Evolutionary conservation across 2,329 filamentous ascomycete species (phyloP).

Genomic region (Fusarium sp.): DNA sequence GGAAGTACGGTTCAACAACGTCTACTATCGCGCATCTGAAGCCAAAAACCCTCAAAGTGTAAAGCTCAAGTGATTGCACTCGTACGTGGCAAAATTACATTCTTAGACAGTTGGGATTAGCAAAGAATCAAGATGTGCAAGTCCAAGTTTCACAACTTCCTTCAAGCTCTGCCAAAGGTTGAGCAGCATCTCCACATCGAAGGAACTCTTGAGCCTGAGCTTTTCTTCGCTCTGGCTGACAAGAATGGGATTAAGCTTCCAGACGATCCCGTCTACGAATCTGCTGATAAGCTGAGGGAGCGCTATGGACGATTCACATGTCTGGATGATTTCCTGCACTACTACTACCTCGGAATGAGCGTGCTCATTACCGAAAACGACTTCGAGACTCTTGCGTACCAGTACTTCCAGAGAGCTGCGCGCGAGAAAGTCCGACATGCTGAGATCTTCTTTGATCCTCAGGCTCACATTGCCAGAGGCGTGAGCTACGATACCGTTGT

Average conservation of each 20-base stretch:
- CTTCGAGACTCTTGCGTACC: slow-evolving; percentile 78
- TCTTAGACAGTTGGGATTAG: neutral
- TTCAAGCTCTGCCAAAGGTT: slow-evolving; percentile 78
- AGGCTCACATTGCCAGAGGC: slow-evolving; percentile 75
- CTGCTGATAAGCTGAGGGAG: slow-evolving; percentile 66
- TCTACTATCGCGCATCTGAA: neutral
- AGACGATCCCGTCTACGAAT: slow-evolving; percentile 72
- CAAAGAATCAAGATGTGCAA: slow-evolving; percentile 63
- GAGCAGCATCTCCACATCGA: slow-evolving; percentile 87
- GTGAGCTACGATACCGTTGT: slow-evolving; percentile 74
- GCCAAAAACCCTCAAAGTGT: neutral
- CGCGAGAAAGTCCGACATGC: slow-evolving; percentile 76
- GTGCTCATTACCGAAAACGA: slow-evolving; percentile 74
- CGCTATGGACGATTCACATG: slow-evolving; percentile 77
- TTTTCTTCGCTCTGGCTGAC: slow-evolving; percentile 76
- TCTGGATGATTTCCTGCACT: slow-evolving; percentile 81
- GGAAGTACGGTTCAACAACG: neutral
- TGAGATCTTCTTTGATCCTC: slow-evolving; percentile 85
- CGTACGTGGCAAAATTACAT: neutral
- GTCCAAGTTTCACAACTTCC: slow-evolving; percentile 64
- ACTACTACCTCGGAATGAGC: slow-evolving; percentile 82
- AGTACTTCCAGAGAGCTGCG: slow-evolving; percentile 75
- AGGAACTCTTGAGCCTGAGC: slow-evolving; percentile 75
- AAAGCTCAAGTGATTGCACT: neutral
- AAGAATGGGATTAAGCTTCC: slow-evolving; percentile 75